Base-by-base conservation (phyloP, 768 basidiomycete genomes). In the Dioszegia aurantiaca region DNA sequence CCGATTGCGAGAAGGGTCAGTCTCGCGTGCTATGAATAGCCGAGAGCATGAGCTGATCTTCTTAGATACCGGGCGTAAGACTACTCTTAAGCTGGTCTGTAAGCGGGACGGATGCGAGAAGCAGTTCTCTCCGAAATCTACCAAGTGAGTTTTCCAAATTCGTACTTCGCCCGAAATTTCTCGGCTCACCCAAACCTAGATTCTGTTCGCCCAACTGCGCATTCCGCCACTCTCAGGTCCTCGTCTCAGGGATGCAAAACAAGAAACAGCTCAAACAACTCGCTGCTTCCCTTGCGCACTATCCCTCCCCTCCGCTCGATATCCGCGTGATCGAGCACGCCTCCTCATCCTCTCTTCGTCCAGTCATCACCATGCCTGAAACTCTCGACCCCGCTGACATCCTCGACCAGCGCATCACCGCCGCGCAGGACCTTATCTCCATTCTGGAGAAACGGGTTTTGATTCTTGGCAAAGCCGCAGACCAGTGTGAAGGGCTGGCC, bases 1-100 rank as follows among this genome's bases (percentile, higher is more conserved):
- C 58, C 21, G 54, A 53, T 11, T 75, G 73, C 55, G 71, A 73
- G 52, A 51, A 59, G 45, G 56, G 73, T 75, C 57, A 63, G 73
- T 70, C 17, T 37, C 27, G 17, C 11, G 10, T 10, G 24, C 5
- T 16, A 12, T 28, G 12, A 4, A 33, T 14, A 28, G 19, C 16
- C 5, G 27, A 6, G 10, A 19, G n/a, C 12, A n/a, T 27, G 5
- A 12, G 53, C 55, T 54, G 37, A 41, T 10, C 12, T n/a, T 46
- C 23, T 6, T 26, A 69, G 68, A 27, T 24, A 72, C 70, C 0
- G 51, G 40, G 6, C 61, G 64, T 21, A 40, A 61, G 24, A 69
- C 70, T 3, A 54, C 58, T 9, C 62, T 55, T 36, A 69, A 65
- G 51, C 28, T 48, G 24, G 24, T 58, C 0, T 72, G 70, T 41